Evolutionary conservation across 2,329 filamentous ascomycete genomes (phyloP).

Genomic region (Eutypella sp.): DNA sequence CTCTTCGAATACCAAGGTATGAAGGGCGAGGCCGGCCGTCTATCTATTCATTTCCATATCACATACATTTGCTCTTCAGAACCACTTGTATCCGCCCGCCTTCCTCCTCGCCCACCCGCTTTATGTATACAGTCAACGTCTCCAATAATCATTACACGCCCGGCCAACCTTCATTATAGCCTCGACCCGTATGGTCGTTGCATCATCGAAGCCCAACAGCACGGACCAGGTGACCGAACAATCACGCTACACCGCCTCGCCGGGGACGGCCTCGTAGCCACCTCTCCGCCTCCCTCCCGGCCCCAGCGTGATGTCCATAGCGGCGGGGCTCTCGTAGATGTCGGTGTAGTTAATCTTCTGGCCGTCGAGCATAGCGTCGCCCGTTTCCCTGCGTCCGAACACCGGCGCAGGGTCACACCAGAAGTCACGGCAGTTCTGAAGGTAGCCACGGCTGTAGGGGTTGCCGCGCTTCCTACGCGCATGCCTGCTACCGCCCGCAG

Average conservation of each 20-base stretch:
- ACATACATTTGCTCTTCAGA: too few species aligned
- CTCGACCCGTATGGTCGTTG: too few species aligned
- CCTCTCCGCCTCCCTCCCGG: slow-evolving; percentile 44
- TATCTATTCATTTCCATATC: too few species aligned
- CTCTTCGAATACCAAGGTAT: too few species aligned
- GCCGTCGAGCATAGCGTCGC: slow-evolving; percentile 71
- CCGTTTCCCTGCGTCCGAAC: slow-evolving; percentile 69
- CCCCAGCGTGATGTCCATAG: slow-evolving; percentile 53
- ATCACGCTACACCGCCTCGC: slow-evolving; percentile 45
- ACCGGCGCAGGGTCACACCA: slow-evolving; percentile 87
- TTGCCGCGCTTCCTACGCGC: slow-evolving; percentile 62
- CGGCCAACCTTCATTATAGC: too few species aligned
- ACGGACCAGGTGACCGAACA: too few species aligned
- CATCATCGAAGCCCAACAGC: too few species aligned
- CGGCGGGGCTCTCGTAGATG: slow-evolving; percentile 79
- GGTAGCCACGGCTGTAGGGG: slow-evolving; percentile 75
- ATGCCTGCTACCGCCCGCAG: slow-evolving; percentile 36
- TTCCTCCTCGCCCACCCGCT: too few species aligned
- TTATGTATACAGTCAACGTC: too few species aligned
- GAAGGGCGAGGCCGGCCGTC: too few species aligned
- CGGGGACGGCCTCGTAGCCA: slow-evolving; percentile 60
- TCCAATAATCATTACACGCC: too few species aligned
- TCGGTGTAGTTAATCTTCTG: slow-evolving; percentile 78
- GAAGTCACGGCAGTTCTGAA: slow-evolving; percentile 94
- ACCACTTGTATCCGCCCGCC: too few species aligned